These are phyloP conservation scores for Pyricularia pennisetigena DNA, from an alignment of 2,329 filamentous ascomycete species.

Conservation along the genomic window DNA sequence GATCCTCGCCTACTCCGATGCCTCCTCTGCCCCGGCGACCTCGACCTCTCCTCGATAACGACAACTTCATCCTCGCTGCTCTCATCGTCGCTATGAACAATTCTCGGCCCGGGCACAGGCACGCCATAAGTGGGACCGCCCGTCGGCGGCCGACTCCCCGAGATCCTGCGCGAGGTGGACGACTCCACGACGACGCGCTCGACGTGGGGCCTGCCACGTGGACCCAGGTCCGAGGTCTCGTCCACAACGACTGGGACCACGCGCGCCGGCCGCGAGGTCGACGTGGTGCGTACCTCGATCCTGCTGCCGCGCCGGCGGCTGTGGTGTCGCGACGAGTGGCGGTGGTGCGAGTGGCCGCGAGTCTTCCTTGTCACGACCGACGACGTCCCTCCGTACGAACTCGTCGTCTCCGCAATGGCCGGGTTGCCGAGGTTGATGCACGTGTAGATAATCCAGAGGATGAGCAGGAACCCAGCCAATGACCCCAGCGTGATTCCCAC, in stretches of 20 bases:
- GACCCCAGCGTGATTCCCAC: slow-evolving; percentile 28
- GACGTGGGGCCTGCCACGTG: slow-evolving; percentile 7
- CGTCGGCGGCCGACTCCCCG: slow-evolving; percentile 8
- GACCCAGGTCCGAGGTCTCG: slow-evolving; percentile 8
- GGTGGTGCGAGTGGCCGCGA: slow-evolving; percentile 12
- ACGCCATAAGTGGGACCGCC: background rate
- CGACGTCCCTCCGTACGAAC: slow-evolving; percentile 12
- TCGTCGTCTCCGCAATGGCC: slow-evolving; percentile 7
- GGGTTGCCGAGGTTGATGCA: slow-evolving; percentile 20
- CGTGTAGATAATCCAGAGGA: slow-evolving; percentile 22
- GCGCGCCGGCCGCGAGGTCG: slow-evolving; percentile 4
- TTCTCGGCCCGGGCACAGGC: slow-evolving; percentile 7
- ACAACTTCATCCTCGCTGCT: slow-evolving; percentile 21
- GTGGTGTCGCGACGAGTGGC: slow-evolving; percentile 7
- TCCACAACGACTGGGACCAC: slow-evolving; percentile 15
- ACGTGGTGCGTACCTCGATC: slow-evolving; percentile 16
- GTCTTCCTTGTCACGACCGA: slow-evolving; percentile 14
- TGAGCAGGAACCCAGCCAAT: slow-evolving; percentile 30
- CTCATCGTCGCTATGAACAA: slow-evolving; percentile 11
- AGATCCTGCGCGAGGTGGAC: slow-evolving; percentile 8
- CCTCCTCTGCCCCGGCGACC: slow-evolving; percentile 14
- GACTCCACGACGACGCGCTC: slow-evolving; percentile 20
- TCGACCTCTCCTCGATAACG: slow-evolving; percentile 23
- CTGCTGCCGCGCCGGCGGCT: slow-evolving; percentile 12
- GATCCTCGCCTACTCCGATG: slow-evolving; percentile 15